These are phyloP conservation scores for Boletus subcaerulescens DNA, from an alignment of 768 basidiomycete genomes.

Conservation along the genomic window DNA sequence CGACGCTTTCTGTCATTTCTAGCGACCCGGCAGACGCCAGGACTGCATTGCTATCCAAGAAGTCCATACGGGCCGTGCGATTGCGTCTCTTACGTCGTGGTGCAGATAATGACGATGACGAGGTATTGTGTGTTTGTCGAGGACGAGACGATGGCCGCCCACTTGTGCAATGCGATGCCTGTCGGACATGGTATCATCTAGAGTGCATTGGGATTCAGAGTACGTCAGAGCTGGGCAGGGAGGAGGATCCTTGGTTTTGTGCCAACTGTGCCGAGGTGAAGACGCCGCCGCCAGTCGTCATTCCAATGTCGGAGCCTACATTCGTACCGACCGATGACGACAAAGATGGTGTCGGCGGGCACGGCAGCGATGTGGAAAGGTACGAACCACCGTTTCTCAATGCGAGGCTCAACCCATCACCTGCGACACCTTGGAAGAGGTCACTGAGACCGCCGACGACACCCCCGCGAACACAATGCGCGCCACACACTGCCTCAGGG, in stretches of 20 bases:
- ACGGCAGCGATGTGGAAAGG: constrained; percentile 30
- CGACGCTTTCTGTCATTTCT: constrained; percentile 39
- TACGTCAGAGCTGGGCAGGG: constrained; percentile 62
- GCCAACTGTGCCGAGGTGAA: constrained; percentile 49
- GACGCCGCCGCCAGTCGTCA: constrained; percentile 38
- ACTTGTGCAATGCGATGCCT: constrained; percentile 80
- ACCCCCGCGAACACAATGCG: constrained; percentile 37
- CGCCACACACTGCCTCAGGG: constrained; percentile 33
- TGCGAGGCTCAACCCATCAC: constrained; percentile 51
- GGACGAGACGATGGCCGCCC: constrained; percentile 69
- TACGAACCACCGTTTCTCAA: constrained; percentile 63
- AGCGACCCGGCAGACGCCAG: constrained; percentile 77
- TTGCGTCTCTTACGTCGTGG: constrained; percentile 45
- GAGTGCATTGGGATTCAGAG: constrained; percentile 71
- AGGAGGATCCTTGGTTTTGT: constrained; percentile 80
- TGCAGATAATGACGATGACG: constrained; percentile 45
- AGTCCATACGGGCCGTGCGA: constrained; percentile 59
- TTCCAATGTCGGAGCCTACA: constrained; percentile 51
- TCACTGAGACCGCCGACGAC: constrained; percentile 43
- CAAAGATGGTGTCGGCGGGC: not conserved
- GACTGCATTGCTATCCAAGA: constrained; percentile 69
- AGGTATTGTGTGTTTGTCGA: constrained; percentile 61
- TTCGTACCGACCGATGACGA: constrained; percentile 66
- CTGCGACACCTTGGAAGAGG: constrained; percentile 47
- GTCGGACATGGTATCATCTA: constrained; percentile 80